Evolutionary conservation across 1,284 basidiomycete species (phyloP), one percentile per base, ranked within the genome.

Genomic region (Naganishia sp.): DNA sequence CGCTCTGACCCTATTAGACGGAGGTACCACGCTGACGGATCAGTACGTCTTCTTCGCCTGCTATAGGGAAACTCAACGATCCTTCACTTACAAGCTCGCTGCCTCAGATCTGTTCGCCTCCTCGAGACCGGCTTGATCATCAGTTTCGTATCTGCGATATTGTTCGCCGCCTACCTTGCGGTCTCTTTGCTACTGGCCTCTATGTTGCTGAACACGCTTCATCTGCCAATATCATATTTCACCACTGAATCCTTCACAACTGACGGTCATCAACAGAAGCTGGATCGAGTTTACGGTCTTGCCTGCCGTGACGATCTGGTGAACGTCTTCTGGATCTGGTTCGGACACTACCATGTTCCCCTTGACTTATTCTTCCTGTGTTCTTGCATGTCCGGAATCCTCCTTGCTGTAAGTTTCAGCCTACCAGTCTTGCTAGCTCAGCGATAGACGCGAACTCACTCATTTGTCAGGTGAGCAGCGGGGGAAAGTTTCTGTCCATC

Each of bases 281-380:
- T 61, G 48, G 59, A 61, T 43, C 39, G 43, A 18, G 48, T 61
- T n/a, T 61, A 52, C 23, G 23, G 23, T n/a, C 59, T 39, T 11
- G 59, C 59, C 13, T 61, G 39, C 6, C n/a, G 28, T 13, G 59
- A 52, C 13, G 59, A 61, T n/a, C 31, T 61, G 36, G 43, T 18
- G 11, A 39, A 28, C 6, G 49, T 61, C 13, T 61, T 42, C 18
- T 61, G 59, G 59, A 23, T 61, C 15, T 61, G 59, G 59, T 61
- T 36, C 36, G 59, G 59, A n/a, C 59, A 61, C 43, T 46, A 52
- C 28, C 59, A 61, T 28, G 36, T 50, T 42, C 59, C 59, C 10
- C 49, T 61, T 36, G 49, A 61, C 36, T 18, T 61, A 21, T 39
- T 61, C 23, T 61, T 61, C 48, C 48, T 61, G 7, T 43, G 44